Base-by-base conservation (phyloP, 495 filamentous ascomycete genomes). In the Penicillium salamii region DNA sequence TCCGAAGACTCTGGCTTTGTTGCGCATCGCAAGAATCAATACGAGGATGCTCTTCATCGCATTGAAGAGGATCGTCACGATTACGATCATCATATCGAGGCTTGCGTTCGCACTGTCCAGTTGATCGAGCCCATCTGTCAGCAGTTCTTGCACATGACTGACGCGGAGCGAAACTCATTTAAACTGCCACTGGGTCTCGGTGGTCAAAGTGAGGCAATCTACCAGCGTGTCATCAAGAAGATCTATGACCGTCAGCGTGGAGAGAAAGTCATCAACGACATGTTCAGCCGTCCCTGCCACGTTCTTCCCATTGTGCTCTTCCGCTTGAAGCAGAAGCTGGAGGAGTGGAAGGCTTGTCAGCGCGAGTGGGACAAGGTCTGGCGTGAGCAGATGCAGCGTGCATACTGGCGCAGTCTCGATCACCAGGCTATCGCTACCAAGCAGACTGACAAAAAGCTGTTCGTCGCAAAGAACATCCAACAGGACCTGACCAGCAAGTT, bases 321-420 rank as follows among this genome's bases (percentile, higher is more conserved):
- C 36, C 83, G 95, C 12, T 72, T 97, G 47, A 96, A 96, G 70
- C 85, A 90, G 56, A 96, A 96, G 55, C 86, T 90, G 32, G 93
- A 97, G 64, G 90, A 96, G 59, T 99, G 95, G 95, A 89, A 95
- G 53, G 88, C 91, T 33, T 89, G 89, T 24, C 90, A 89, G 79
- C 89, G 93, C 19, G 95, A 97, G 62, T 99, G 95, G 95, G 90
- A 97, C 68, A 97, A 97, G 65, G 89, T 97, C 18, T 99, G 95
- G 95, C 89, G 91, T 47, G 84, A 86, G 47, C 93, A 97, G 67
- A 97, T 91, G 35, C 84, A 91, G 53, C 79, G 85, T 52, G 89
- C 91, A 63, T 96, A 96, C 68, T 91, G 91, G 75, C 90, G 86
- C 69, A 96, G 90, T 69, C 80, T 99, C 40, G 95, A 99, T 53